phyloP scores from a whole-genome alignment of 331 rosid species.

The Arachis monticola region DNA sequence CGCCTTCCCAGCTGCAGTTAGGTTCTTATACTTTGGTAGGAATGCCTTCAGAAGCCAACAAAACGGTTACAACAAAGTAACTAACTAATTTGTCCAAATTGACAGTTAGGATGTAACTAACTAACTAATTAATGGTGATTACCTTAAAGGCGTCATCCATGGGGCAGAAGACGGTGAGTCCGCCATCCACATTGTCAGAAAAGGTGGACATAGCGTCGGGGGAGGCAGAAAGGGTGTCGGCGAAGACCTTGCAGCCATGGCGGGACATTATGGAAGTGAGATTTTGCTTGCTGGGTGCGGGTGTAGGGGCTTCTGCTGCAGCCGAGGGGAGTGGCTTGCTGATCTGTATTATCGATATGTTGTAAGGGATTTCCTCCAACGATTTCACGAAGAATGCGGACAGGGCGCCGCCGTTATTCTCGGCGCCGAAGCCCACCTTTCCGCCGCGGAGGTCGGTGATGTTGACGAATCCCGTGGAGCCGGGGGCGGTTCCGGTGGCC shows the following conservation, averaged over 20 bases:
- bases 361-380: slow-evolving; percentile 72
- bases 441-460: slow-evolving; percentile 87
- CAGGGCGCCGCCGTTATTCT: slow-evolving; percentile 58
- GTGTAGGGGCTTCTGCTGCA: slow-evolving; percentile 80
- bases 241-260: slow-evolving; percentile 85
- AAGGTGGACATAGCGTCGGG: slow-evolving; percentile 54
- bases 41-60: slow-evolving; percentile 40
- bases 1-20: slow-evolving; percentile 59
- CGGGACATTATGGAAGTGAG: slow-evolving; percentile 70
- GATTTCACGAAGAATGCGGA: slow-evolving; percentile 66
- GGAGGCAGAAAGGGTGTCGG: slow-evolving; percentile 56
- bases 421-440: slow-evolving; percentile 75
- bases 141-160: slow-evolving; percentile 68
- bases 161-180: slow-evolving; percentile 83
- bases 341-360: slow-evolving; percentile 81
- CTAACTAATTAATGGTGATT: background rate
- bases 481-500: slow-evolving; percentile 83
- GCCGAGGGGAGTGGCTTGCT: slow-evolving; percentile 66
- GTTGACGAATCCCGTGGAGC: slow-evolving; percentile 81
- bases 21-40: slow-evolving; percentile 75
- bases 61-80: background rate
- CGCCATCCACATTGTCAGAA: slow-evolving; percentile 57
- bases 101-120: background rate
- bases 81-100: background rate
- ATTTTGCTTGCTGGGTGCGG: slow-evolving; percentile 67